Base-by-base conservation (phyloP, 106 monocot species). In the Posidonia australis region DNA sequence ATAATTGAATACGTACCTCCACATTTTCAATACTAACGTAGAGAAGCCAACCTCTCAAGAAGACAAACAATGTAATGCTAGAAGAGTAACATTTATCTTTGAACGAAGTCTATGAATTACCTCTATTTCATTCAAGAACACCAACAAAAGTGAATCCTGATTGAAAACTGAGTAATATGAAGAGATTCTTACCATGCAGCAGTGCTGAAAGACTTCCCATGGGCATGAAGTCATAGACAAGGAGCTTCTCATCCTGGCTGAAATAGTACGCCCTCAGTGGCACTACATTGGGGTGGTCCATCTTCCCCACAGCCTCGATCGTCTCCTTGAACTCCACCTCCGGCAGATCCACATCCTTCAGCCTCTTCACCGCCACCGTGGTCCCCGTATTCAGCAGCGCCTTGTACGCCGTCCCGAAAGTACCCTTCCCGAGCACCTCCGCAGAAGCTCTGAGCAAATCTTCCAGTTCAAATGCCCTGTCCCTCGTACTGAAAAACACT, bases 351-450 rank as follows among this genome's bases (percentile, higher is more conserved):
- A 83, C 86, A 60, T 89, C 89, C 65, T 76, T 80, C 64, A 94
- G 51, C n/a, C 93, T 28, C 81, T 94, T 94, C 76, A 94, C 86
- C 9, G 81, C 93, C 64, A 86, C 81, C 52, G 69, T 76, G 42
- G 29, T 10, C 53, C 89, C 93, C 28, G 23, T 74, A 65, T 89
- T 86, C 64, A 89, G 44, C 67, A 81, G 66, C 44, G 89, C 93
- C 79, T 86, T 93, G 73, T 86, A 94, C 24, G 89, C 45, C 6
- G 81, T 89, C 46, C 93, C 93, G 53, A 79, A 86, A 24, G 81
- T 84, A 32, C 93, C 93, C 81, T 94, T 94, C 30, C 93, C 89
- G 26, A 94, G 75, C 58, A 86, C 83, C 74, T 85, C 85, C n/a
- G 86, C 86, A 17, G 93, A 81, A 14, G 83, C 83, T 58, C 72